Evolutionary conservation across 2,329 filamentous ascomycete genomes (phyloP).

Genomic region (Pestalotiopsis sp.): DNA sequence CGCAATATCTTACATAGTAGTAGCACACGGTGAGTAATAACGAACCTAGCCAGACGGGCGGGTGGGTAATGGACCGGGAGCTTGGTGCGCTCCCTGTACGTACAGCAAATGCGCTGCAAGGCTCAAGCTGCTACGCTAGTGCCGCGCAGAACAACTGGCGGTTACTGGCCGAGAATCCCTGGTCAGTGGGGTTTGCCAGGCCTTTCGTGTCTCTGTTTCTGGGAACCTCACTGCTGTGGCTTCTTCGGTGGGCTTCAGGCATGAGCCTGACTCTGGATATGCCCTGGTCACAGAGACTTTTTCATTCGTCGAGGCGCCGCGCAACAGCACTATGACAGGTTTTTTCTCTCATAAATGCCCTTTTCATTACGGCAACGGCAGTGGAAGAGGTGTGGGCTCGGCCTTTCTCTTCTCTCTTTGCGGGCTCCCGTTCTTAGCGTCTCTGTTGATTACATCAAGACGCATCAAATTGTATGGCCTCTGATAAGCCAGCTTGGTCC

Average conservation of each 20-base stretch:
- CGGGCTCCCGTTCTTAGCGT: not conserved
- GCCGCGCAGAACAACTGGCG: not conserved
- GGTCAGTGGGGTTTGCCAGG: not conserved
- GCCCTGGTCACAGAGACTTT: not conserved
- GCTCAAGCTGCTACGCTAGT: not conserved
- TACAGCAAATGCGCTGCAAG: no score
- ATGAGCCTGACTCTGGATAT: not conserved
- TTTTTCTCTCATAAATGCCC: not conserved
- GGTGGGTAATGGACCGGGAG: not conserved
- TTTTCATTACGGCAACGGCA: not conserved
- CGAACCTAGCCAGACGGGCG: not conserved
- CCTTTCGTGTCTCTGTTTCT: not conserved
- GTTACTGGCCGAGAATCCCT: not conserved
- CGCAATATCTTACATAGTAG: constrained; percentile 1
- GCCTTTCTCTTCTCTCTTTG: not conserved
- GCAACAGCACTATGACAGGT: not conserved
- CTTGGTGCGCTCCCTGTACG: not conserved
- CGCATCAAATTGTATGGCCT: not conserved
- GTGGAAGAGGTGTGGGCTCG: not conserved
- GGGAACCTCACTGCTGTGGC: not conserved
- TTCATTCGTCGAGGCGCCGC: not conserved
- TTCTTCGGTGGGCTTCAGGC: not conserved
- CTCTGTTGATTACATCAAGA: not conserved
- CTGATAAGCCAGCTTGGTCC: not conserved
- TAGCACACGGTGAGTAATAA: not conserved